Conservation (phyloP, 73 alveolate species). For the Paramecium tetraurelia region DNA sequence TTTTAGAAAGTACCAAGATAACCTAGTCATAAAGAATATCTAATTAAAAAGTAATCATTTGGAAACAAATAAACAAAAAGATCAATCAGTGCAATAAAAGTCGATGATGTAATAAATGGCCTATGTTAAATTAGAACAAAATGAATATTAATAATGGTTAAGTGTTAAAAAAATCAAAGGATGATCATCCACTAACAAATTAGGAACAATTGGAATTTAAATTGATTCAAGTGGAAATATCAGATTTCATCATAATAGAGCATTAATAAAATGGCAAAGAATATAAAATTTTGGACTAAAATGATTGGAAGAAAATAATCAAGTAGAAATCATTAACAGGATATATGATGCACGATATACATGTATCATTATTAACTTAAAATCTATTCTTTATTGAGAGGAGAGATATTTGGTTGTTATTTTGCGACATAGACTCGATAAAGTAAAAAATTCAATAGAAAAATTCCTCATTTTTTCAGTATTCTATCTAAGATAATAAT, state of each 20-base stretch:
- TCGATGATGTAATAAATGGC: neutral
- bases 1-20: neutral
- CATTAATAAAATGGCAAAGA: neutral
- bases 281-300: neutral
- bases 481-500: neutral
- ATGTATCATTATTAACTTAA: neutral
- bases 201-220: neutral
- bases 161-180: neutral
- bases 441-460: neutral
- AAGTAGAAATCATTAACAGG: neutral
- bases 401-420: neutral
- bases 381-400: neutral
- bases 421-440: neutral
- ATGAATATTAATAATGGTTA: neutral
- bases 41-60: neutral
- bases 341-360: neutral
- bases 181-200: neutral
- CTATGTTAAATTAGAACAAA: neutral
- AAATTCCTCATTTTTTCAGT: neutral
- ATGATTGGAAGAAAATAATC: conserved; percentile 11
- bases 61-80: neutral
- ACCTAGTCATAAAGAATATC: neutral
- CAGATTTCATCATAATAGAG: neutral
- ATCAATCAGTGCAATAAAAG: neutral
- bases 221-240: neutral